These are phyloP conservation scores for Blastocystis sp. DNA, from an alignment of 352 stramenopile species.

Conservation along the genomic window DNA sequence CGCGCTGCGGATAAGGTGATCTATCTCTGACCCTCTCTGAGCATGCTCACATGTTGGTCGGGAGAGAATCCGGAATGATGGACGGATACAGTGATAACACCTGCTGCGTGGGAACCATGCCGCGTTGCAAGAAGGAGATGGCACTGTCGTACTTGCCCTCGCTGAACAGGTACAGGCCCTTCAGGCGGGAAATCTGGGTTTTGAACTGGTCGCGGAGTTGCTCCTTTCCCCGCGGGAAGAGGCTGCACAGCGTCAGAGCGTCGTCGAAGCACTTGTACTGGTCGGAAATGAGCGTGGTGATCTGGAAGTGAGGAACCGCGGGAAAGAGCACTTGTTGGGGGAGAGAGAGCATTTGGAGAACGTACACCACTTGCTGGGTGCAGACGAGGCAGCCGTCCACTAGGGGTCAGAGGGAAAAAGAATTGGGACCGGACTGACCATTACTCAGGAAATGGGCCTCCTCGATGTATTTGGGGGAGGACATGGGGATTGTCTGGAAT, in stretches of 20 bases:
- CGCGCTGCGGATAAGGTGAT: slow-evolving; percentile 16
- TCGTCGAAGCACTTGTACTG: slow-evolving; percentile 42
- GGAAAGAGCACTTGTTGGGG: slow-evolving; percentile 1
- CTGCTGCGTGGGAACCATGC: background rate
- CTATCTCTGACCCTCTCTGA: background rate
- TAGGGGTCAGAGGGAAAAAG: background rate
- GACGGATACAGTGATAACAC: slow-evolving; percentile 37
- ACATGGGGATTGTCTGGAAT: background rate
- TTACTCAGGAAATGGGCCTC: background rate
- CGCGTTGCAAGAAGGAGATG: slow-evolving; percentile 1
- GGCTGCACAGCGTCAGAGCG: slow-evolving; percentile 21
- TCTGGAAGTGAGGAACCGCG: background rate
- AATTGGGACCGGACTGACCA: background rate
- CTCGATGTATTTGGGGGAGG: slow-evolving; percentile 2
- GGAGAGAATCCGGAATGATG: slow-evolving; percentile 6
- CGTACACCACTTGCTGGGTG: background rate
- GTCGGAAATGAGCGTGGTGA: slow-evolving; percentile 24
- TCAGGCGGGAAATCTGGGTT: slow-evolving; percentile 43
- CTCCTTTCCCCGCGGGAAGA: slow-evolving; percentile 51
- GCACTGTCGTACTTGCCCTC: slow-evolving; percentile 29
- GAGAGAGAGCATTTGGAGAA: slow-evolving; percentile 7
- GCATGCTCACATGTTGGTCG: background rate
- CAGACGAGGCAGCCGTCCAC: slow-evolving; percentile 24
- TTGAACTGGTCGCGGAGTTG: slow-evolving; percentile 41
- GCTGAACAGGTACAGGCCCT: slow-evolving; percentile 30